Conservation (phyloP, 306 rosid species). For the Betula pendula region DNA sequence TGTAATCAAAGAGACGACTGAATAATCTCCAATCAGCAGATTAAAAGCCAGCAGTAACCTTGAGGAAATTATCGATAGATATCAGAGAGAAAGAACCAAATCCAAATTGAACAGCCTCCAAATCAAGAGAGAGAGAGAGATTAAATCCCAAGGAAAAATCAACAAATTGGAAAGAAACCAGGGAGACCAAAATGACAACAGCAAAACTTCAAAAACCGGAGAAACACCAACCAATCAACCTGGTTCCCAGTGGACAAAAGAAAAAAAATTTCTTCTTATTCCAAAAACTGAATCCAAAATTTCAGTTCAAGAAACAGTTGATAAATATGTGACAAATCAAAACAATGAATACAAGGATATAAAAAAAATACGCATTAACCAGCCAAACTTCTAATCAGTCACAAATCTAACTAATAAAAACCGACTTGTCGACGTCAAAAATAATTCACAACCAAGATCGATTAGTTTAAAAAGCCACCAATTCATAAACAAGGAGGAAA, state of each 20-base stretch:
- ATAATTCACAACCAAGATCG: neutral
- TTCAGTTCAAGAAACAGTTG: neutral
- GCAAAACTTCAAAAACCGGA: neutral
- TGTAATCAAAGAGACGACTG: neutral
- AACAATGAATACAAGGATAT: neutral
- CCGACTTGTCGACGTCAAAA: neutral
- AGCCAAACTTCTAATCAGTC: neutral
- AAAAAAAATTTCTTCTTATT: neutral
- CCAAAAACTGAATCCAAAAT: neutral
- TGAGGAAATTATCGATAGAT: neutral
- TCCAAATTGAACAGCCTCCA: neutral
- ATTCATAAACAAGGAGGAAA: neutral
- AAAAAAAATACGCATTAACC: neutral
- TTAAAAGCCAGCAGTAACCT: neutral
- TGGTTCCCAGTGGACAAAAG: neutral
- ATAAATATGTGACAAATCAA: neutral
- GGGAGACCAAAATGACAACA: neutral
- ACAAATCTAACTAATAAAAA: neutral
- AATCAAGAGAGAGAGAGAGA: neutral
- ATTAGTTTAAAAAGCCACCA: neutral
- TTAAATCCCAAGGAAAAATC: neutral
- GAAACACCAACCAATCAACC: neutral
- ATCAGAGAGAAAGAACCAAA: neutral
- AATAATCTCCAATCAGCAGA: neutral
- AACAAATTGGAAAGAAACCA: neutral